Percentiles rank a stretch among this genome's conserved stretches.
Conservation (phyloP, 2,329 filamentous ascomycete species). For the Venturiaceae sp. region DNA sequence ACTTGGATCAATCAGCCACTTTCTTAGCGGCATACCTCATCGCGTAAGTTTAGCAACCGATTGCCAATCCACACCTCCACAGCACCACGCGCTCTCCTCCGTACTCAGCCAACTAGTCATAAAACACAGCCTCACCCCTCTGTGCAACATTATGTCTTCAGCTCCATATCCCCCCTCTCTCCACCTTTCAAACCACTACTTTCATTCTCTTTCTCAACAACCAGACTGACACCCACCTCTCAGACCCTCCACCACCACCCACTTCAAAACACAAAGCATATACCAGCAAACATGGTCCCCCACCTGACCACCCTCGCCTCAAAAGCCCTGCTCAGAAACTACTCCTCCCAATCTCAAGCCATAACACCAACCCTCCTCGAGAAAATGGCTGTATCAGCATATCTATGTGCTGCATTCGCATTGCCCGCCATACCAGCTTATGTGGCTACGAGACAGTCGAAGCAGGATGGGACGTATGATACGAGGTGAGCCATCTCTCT, state of each 20-base stretch:
- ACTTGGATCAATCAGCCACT: neutral
- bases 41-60: neutral
- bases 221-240: neutral
- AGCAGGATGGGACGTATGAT: constrained; percentile 24
- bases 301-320: neutral
- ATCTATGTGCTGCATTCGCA: constrained; percentile 26
- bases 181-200: neutral
- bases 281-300: neutral
- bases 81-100: no score
- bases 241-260: neutral
- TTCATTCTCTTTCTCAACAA: neutral
- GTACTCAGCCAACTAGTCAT: no score
- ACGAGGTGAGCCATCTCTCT: constrained; percentile 21
- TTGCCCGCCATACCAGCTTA: constrained; percentile 29
- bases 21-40: neutral
- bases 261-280: neutral
- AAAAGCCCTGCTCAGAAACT: neutral
- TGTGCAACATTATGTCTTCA: neutral
- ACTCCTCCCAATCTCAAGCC: neutral
- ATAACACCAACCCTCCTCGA: neutral
- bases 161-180: neutral
- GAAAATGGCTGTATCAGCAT: constrained; percentile 21
- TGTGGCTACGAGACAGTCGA: constrained; percentile 24
- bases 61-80: neutral
- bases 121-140: neutral